phyloP scores from a whole-genome alignment of 192 early-diverging fungal species.

The Helicostylum pulchrum region DNA sequence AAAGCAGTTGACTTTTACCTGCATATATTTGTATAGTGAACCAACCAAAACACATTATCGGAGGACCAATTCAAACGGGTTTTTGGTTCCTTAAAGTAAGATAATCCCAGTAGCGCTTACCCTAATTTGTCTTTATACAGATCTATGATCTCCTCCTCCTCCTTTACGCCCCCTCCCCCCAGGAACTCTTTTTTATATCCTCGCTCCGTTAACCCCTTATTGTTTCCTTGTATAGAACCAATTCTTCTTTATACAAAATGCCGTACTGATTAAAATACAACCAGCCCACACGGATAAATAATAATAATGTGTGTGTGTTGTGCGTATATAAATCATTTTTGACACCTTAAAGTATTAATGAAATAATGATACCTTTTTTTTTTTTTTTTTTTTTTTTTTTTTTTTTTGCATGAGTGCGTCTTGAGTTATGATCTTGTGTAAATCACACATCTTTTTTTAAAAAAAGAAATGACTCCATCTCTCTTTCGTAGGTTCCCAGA shows the following conservation, averaged over 20 bases:
- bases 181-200: not conserved
- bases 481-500: no score
- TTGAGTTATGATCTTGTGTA: conserved; percentile 1
- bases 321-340: no score
- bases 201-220: no score
- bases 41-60: conserved; percentile 10
- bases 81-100: conserved; percentile 14
- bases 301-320: no score
- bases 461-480: no score
- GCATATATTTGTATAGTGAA: conserved; percentile 17
- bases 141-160: not conserved
- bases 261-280: not conserved
- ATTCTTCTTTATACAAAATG: not conserved
- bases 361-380: no score
- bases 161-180: not conserved
- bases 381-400: not conserved
- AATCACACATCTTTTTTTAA: not conserved
- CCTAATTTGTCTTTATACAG: conserved; percentile 16
- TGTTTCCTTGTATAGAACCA: not conserved
- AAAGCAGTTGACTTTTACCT: conserved; percentile 18
- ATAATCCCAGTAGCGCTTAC: not conserved
- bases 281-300: not conserved
- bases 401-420: not conserved
- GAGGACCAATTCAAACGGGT: conserved; percentile 10
- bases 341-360: no score